phyloP scores from a whole-genome alignment of 2,329 filamentous ascomycete genomes.

The Corinectria fuckeliana region DNA sequence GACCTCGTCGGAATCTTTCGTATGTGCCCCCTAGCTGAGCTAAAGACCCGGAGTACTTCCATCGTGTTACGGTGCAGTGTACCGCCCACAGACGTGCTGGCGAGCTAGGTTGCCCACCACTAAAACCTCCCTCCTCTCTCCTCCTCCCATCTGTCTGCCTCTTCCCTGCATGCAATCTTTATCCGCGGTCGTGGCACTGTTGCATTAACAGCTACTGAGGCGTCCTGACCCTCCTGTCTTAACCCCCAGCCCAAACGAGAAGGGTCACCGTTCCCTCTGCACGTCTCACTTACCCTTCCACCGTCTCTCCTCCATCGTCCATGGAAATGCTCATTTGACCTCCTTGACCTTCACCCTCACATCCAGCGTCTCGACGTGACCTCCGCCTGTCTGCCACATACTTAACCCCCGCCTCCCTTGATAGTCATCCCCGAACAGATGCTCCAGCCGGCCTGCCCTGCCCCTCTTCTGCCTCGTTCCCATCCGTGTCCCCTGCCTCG shows the following conservation, averaged over 20 bases:
- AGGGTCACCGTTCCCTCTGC: constrained; percentile 29
- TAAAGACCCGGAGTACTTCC: neutral
- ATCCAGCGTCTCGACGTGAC: constrained; percentile 4
- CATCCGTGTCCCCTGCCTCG: constrained; percentile 19
- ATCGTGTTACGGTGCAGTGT: neutral
- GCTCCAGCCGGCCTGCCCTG: constrained; percentile 31
- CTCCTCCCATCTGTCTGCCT: constrained; percentile 21
- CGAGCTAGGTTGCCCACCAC: constrained; percentile 32
- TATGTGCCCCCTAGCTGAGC: constrained; percentile 9
- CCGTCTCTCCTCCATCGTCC: constrained; percentile 18
- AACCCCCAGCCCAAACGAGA: constrained; percentile 29
- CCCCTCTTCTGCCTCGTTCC: constrained; percentile 27
- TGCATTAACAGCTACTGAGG: constrained; percentile 35
- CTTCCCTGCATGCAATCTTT: constrained; percentile 34
- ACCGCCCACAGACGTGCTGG: neutral
- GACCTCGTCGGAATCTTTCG: constrained; percentile 20
- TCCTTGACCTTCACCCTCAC: constrained; percentile 1
- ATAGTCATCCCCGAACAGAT: constrained; percentile 28
- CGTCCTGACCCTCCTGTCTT: constrained; percentile 37
- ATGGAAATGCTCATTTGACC: constrained; percentile 24
- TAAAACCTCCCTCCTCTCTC: constrained; percentile 3
- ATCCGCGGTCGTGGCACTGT: constrained; percentile 38
- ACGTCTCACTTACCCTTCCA: constrained; percentile 29
- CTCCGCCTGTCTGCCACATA: neutral
- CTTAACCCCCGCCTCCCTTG: constrained; percentile 22